Evolutionary conservation across 2,329 filamentous ascomycete genomes (phyloP).

Genomic region (Beauveria varroae): DNA sequence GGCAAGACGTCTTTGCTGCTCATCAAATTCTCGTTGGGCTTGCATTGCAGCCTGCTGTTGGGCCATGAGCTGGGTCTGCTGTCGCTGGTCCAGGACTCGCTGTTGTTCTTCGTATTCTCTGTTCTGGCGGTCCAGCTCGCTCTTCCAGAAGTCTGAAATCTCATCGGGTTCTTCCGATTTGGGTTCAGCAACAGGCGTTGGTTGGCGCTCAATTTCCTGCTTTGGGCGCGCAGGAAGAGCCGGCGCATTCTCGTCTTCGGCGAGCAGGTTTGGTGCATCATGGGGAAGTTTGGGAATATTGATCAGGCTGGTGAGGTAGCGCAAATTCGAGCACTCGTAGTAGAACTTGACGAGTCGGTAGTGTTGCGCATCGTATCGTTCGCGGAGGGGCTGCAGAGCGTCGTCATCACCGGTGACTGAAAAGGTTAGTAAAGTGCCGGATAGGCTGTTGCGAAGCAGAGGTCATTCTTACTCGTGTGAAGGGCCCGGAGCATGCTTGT

Average conservation of each 20-base stretch:
- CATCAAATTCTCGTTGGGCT: constrained; percentile 91
- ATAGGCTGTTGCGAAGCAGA: background rate
- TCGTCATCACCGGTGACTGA: constrained; percentile 67
- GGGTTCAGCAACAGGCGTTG: constrained; percentile 60
- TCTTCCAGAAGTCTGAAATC: constrained; percentile 97
- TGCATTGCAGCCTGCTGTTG: constrained; percentile 79
- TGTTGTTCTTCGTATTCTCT: constrained; percentile 95
- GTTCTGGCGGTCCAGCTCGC: constrained; percentile 82
- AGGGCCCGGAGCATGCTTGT: constrained; percentile 98
- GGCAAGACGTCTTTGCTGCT: constrained; percentile 78
- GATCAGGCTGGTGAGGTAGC: constrained; percentile 93
- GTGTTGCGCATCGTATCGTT: constrained; percentile 90
- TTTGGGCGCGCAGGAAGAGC: constrained; percentile 75
- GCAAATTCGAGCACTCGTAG: constrained; percentile 96
- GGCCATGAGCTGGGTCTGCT: constrained; percentile 69
- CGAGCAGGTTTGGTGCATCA: constrained; percentile 82
- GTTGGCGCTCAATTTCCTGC: constrained; percentile 61
- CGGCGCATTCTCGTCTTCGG: constrained; percentile 77
- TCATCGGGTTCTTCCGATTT: constrained; percentile 80
- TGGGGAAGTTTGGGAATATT: constrained; percentile 93
- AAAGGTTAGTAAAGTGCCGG: background rate
- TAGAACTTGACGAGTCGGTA: constrained; percentile 97
- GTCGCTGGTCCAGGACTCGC: constrained; percentile 76
- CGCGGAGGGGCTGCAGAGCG: constrained; percentile 77
- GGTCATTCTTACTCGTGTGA: constrained; percentile 69